A percentile compares a stretch with the other conserved stretches of the same genome.
phyloP scores from a whole-genome alignment of 163 green algal genomes.

The Chloroidium sp. region DNA sequence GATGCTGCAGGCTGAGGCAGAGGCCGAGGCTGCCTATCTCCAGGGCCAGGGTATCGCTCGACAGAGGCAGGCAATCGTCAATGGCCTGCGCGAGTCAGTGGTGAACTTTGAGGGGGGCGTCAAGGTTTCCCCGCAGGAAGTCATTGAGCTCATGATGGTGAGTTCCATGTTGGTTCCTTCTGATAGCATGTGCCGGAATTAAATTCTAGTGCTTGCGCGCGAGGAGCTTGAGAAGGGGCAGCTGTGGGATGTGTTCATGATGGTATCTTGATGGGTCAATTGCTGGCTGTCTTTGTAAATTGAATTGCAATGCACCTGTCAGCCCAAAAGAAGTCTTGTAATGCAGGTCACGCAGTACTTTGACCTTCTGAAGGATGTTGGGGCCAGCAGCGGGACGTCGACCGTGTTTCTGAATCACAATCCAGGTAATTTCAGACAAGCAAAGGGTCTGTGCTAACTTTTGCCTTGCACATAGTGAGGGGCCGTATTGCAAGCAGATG shows the following conservation, averaged over 20 bases:
- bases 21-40: conserved; percentile 95
- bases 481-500: too few species aligned
- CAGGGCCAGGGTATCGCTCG: conserved; percentile 60
- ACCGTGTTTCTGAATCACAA: too few species aligned
- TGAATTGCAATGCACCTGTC: too few species aligned
- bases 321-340: too few species aligned
- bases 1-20: conserved; percentile 68
- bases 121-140: conserved; percentile 50
- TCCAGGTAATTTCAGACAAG: too few species aligned
- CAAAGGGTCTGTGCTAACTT: too few species aligned
- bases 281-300: too few species aligned
- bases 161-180: conserved; percentile 23
- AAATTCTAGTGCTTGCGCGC: neutral
- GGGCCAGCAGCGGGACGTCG: conserved; percentile 1
- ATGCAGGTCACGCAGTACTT: conserved; percentile 90
- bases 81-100: conserved; percentile 82
- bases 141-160: conserved; percentile 76
- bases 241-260: too few species aligned
- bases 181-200: neutral
- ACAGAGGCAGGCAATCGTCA: conserved; percentile 88
- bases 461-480: too few species aligned
- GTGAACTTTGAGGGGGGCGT: conserved; percentile 26
- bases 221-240: too few species aligned
- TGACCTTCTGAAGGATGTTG: conserved; percentile 75
- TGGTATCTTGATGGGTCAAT: too few species aligned